Conservation (phyloP, 2,329 filamentous ascomycete species). For the Huntiella omanensis region DNA sequence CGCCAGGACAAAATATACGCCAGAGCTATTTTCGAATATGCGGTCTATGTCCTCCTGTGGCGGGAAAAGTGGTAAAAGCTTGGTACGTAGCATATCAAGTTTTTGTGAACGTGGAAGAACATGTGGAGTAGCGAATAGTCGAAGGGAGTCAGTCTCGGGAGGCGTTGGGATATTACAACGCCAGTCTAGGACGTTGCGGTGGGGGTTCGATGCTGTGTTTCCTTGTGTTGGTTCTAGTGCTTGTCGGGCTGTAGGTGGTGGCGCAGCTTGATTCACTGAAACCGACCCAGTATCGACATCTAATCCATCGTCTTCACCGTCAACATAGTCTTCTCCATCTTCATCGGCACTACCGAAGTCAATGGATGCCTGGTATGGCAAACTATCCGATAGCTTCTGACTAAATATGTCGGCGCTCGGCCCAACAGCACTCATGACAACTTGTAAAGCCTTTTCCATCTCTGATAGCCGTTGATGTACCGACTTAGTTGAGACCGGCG, state of each 20-base stretch:
- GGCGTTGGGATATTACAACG: slow-evolving; percentile 7
- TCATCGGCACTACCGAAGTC: not conserved
- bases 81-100: slow-evolving; percentile 7
- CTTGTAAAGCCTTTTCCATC: slow-evolving; percentile 9
- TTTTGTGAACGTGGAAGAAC: slow-evolving; percentile 9
- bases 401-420: not conserved
- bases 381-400: not conserved
- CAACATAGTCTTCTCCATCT: not conserved
- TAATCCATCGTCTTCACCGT: not conserved
- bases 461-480: slow-evolving; percentile 8
- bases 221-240: not conserved
- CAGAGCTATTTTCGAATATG: slow-evolving; percentile 16
- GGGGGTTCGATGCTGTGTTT: not conserved
- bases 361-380: not conserved
- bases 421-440: slow-evolving; percentile 6
- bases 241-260: not conserved
- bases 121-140: not conserved
- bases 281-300: not conserved
- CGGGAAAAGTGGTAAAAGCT: slow-evolving; percentile 17
- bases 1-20: slow-evolving; percentile 16
- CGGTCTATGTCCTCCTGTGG: slow-evolving; percentile 18
- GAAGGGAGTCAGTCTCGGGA: slow-evolving; percentile 1
- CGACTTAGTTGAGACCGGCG: not conserved
- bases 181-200: slow-evolving; percentile 6
- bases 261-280: too few species aligned